Conservation (phyloP, 495 filamentous ascomycete genomes). For the Penicillium dipodomyicola region DNA sequence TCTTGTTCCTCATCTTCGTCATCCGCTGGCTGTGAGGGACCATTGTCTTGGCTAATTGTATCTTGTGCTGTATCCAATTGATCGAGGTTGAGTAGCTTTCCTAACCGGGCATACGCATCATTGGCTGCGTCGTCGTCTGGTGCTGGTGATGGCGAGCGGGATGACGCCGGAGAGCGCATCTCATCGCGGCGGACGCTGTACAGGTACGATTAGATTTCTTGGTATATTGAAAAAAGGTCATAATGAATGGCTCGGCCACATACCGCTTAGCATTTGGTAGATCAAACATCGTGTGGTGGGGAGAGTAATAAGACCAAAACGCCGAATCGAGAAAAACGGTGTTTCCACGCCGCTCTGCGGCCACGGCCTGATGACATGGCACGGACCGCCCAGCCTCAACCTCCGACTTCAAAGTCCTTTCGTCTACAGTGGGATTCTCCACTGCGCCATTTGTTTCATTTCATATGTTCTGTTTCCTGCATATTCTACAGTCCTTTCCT, state of each 20-base stretch:
- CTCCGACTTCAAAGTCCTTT: conserved; percentile 10
- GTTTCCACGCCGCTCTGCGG: conserved; percentile 25
- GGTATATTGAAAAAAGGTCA: background rate
- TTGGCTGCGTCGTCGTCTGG: conserved; percentile 32
- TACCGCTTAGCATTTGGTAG: conserved; percentile 45
- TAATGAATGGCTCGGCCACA: background rate
- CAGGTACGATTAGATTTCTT: conserved; percentile 10
- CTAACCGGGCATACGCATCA: conserved; percentile 40
- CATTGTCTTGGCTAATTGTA: conserved; percentile 1
- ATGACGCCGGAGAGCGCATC: conserved; percentile 35
- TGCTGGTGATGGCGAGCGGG: conserved; percentile 33
- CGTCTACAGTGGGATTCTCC: conserved; percentile 8
- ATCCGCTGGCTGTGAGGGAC: background rate
- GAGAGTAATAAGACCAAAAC: background rate
- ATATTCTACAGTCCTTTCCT: conserved; percentile 21
- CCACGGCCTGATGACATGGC: conserved; percentile 33
- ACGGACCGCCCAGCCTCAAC: conserved; percentile 28
- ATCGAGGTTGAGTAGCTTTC: conserved; percentile 42
- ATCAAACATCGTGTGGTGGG: conserved; percentile 39
- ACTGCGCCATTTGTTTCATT: conserved; percentile 17
- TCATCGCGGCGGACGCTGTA: conserved; percentile 46
- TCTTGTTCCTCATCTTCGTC: conserved; percentile 46
- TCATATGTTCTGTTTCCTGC: conserved; percentile 14
- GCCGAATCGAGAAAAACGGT: conserved; percentile 13
- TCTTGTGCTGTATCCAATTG: conserved; percentile 16